Percentiles rank a stretch among this genome's conserved stretches.
Evolutionary conservation across 2,329 filamentous ascomycete species (phyloP).

Genomic region (Trichoderma guizhouense): DNA sequence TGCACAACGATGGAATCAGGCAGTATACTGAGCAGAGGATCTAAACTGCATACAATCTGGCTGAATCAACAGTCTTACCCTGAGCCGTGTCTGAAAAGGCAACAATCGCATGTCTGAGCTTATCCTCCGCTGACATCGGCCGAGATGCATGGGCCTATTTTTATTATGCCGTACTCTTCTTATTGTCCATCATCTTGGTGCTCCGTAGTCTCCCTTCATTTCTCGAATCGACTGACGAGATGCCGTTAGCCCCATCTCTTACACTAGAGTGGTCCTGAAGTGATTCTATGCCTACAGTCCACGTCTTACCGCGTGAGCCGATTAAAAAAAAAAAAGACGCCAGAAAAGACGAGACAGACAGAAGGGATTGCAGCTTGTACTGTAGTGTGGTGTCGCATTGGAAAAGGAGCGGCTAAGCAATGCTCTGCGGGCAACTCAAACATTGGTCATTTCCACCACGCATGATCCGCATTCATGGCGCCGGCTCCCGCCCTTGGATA

Average conservation of each 20-base stretch:
- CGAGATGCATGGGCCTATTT: not conserved
- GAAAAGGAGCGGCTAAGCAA: not conserved
- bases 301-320: conserved; percentile 13
- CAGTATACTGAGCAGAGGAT: not conserved
- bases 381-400: not conserved
- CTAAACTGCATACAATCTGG: not conserved
- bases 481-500: conserved; percentile 5
- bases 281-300: not conserved
- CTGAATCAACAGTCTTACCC: not conserved
- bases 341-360: not conserved
- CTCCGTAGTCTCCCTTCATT: not conserved
- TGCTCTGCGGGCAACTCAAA: conserved; percentile 4
- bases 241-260: not conserved
- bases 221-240: not conserved
- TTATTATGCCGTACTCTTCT: not conserved
- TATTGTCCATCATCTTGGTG: not conserved
- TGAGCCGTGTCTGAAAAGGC: not conserved
- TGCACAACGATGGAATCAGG: not conserved
- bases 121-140: not conserved
- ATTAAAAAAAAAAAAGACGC: not conserved
- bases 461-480: conserved; percentile 13
- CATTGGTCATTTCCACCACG: conserved; percentile 1
- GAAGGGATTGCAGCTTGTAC: not conserved
- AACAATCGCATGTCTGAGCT: not conserved
- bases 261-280: not conserved